phyloP scores from a whole-genome alignment of 164 flowering plant species.

The Berberis vulgaris region DNA sequence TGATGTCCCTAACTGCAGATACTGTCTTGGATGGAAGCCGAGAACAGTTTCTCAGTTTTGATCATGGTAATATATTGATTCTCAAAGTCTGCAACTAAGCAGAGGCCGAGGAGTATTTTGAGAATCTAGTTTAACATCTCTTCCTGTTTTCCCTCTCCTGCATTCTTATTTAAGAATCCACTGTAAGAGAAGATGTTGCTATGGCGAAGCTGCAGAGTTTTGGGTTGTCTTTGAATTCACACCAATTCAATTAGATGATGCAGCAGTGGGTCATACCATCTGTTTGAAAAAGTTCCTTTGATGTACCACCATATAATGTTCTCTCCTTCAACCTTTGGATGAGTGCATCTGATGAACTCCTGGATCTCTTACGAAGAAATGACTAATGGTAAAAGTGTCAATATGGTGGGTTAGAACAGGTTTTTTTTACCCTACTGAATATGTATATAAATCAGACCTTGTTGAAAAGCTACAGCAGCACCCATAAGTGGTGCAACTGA shows the following conservation, averaged over 20 bases:
- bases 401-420: constrained; percentile 48
- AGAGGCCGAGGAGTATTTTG: constrained; percentile 45
- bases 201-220: constrained; percentile 35
- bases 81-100: constrained; percentile 22
- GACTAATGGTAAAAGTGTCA: constrained; percentile 30
- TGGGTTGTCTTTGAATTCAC: constrained; percentile 34
- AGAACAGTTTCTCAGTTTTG: constrained; percentile 22
- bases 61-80: constrained; percentile 30
- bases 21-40: constrained; percentile 20
- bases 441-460: constrained; percentile 30
- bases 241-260: constrained; percentile 56
- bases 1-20: constrained; percentile 19
- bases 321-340: constrained; percentile 64
- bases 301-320: constrained; percentile 42
- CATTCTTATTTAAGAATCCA: constrained; percentile 31
- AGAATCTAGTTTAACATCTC: constrained; percentile 15
- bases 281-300: constrained; percentile 29
- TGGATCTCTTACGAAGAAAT: constrained; percentile 37
- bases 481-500: constrained; percentile 39
- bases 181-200: constrained; percentile 36
- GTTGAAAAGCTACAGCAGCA: constrained; percentile 31
- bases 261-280: constrained; percentile 42
- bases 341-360: constrained; percentile 29
- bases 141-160: constrained; percentile 45
- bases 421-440: constrained; percentile 32